Percentiles rank a stretch among this genome's conserved stretches.
These are phyloP conservation scores for Trypanosoma caninum DNA, from an alignment of 208 protist species.

Conservation along the genomic window DNA sequence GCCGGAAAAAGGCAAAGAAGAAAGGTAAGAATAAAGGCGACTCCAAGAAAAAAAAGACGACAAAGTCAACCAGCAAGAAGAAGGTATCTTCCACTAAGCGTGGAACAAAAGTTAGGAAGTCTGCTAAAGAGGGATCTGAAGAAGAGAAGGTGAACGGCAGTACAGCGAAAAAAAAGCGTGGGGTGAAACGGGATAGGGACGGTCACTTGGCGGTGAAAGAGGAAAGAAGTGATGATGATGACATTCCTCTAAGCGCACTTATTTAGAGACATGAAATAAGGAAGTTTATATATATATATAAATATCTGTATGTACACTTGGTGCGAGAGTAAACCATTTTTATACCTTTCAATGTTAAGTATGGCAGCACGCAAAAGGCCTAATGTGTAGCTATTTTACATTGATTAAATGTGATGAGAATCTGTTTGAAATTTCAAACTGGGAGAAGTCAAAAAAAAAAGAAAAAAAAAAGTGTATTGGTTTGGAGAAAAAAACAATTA, in stretches of 20 bases:
- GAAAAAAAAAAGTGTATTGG: not conserved
- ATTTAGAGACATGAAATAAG: constrained; percentile 6
- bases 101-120: too few species aligned
- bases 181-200: constrained; percentile 30
- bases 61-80: too few species aligned
- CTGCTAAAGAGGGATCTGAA: too few species aligned
- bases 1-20: constrained; percentile 11
- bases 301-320: not conserved
- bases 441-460: constrained; percentile 10
- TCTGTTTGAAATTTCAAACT: too few species aligned
- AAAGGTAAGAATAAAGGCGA: constrained; percentile 33
- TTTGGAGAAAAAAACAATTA: not conserved
- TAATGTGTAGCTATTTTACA: too few species aligned
- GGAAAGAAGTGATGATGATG: constrained; percentile 61
- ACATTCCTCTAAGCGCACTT: constrained; percentile 57
- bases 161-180: too few species aligned
- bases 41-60: constrained; percentile 23
- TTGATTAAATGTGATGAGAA: too few species aligned
- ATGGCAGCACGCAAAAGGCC: too few species aligned
- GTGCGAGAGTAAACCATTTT: too few species aligned
- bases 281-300: not conserved
- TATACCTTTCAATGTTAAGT: too few species aligned
- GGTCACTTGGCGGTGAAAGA: constrained; percentile 17
- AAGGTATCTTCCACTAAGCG: too few species aligned
- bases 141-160: too few species aligned